Conservation (phyloP, 306 rosid species). For the Malus sylvestris region DNA sequence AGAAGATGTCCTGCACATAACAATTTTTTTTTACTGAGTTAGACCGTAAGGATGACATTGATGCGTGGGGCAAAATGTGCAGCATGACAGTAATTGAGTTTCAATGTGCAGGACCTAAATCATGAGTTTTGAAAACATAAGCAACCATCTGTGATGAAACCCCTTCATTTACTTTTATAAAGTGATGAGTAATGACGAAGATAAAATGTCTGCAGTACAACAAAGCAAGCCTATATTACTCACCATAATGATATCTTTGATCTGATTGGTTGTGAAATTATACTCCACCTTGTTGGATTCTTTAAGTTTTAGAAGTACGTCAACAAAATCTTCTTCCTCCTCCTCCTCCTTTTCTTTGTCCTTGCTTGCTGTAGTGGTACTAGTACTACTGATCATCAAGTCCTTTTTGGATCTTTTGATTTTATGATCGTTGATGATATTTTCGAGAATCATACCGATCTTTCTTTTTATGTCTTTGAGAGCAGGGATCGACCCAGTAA, state of each 20-base stretch:
- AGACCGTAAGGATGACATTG: too few relatives aligned
- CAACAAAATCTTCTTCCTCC: slow-evolving; percentile 3
- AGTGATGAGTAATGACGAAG: too few relatives aligned
- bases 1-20: slow-evolving; percentile 6
- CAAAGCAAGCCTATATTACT: too few relatives aligned
- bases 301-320: neutral
- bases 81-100: too few relatives aligned
- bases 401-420: neutral
- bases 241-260: slow-evolving; percentile 36
- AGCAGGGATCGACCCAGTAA: neutral
- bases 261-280: slow-evolving; percentile 21
- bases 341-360: neutral
- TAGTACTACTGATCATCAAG: too few relatives aligned
- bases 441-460: neutral
- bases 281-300: slow-evolving; percentile 13
- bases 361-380: neutral
- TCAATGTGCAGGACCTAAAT: too few relatives aligned
- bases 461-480: neutral
- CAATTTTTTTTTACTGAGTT: too few relatives aligned
- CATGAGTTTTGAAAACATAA: too few relatives aligned
- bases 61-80: too few relatives aligned
- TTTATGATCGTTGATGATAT: neutral
- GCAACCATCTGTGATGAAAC: too few relatives aligned
- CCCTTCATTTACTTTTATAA: too few relatives aligned
- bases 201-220: too few relatives aligned